phyloP scores from a whole-genome alignment of 176 grass and related monocot genomes.

The Elymus sibiricus region DNA sequence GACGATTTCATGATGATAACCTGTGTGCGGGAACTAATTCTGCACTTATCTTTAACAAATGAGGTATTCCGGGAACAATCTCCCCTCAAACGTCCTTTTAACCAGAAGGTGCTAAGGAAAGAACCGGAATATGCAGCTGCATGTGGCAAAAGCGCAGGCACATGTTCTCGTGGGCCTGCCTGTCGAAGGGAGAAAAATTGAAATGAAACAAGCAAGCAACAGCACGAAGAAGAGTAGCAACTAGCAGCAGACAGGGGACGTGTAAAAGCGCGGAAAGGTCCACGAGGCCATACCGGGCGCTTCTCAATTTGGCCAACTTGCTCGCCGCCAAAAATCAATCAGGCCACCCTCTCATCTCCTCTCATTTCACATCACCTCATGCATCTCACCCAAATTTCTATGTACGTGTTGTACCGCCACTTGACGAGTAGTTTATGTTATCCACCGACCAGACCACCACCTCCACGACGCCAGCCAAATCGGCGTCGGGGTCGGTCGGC shows the following conservation, averaged over 20 bases:
- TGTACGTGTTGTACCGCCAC: background rate
- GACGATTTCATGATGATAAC: background rate
- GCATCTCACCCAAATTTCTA: background rate
- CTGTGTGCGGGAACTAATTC: background rate
- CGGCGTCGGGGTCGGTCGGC: background rate
- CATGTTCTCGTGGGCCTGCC: background rate
- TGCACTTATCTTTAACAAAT: background rate
- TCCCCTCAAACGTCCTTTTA: background rate
- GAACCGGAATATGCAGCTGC: background rate
- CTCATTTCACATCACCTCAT: background rate
- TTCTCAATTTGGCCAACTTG: conserved; percentile 31
- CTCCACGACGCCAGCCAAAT: conserved; percentile 13
- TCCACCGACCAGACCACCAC: conserved; percentile 11
- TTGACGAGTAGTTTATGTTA: conserved; percentile 26
- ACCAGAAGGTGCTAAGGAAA: background rate
- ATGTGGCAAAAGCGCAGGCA: background rate
- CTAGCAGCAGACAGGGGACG: background rate
- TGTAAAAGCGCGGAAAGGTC: conserved; percentile 32
- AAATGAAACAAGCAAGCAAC: background rate
- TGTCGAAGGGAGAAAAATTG: background rate
- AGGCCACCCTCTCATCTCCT: too few relatives aligned
- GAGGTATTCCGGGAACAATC: background rate
- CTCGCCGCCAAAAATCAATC: background rate
- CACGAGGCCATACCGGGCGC: background rate
- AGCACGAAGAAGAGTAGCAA: background rate